These are phyloP conservation scores for Xylaria multiplex DNA, from an alignment of 2,329 filamentous ascomycete genomes.

Conservation along the genomic window DNA sequence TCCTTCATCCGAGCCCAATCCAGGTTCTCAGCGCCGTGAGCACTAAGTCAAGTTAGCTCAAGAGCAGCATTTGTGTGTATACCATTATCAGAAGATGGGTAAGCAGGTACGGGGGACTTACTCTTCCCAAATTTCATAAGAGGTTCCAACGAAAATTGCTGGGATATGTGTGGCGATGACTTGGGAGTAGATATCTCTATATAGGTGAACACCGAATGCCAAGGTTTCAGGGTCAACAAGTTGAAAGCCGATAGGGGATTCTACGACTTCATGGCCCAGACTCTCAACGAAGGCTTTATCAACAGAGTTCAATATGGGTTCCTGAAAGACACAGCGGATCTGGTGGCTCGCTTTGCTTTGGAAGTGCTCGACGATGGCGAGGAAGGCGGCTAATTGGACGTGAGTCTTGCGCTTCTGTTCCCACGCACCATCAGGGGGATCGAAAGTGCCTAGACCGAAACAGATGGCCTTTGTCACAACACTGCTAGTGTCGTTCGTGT, in stretches of 20 bases:
- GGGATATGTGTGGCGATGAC: constrained; percentile 60
- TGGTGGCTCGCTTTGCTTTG: constrained; percentile 32
- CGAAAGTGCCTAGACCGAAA: constrained; percentile 65
- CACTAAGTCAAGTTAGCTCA: constrained; percentile 25
- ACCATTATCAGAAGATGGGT: neutral
- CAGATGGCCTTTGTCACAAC: constrained; percentile 59
- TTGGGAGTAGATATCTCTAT: constrained; percentile 62
- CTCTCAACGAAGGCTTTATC: constrained; percentile 64
- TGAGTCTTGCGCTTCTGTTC: constrained; percentile 59
- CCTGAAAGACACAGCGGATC: constrained; percentile 63
- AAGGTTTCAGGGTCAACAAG: constrained; percentile 60
- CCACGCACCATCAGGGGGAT: constrained; percentile 59
- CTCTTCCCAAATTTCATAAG: constrained; percentile 62
- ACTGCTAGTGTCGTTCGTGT: constrained; percentile 18
- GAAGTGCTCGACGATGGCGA: constrained; percentile 54
- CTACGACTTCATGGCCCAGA: constrained; percentile 63
- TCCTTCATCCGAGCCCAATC: constrained; percentile 50
- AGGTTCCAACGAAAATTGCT: constrained; percentile 67
- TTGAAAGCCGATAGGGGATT: constrained; percentile 63
- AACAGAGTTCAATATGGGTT: constrained; percentile 60
- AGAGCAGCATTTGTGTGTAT: neutral
- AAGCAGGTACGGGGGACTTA: constrained; percentile 46
- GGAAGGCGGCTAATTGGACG: constrained; percentile 64
- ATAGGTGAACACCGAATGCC: constrained; percentile 71
- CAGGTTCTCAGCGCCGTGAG: constrained; percentile 24